Base-by-base conservation (phyloP, 495 filamentous ascomycete species). In the Penicillium verhagenii region DNA sequence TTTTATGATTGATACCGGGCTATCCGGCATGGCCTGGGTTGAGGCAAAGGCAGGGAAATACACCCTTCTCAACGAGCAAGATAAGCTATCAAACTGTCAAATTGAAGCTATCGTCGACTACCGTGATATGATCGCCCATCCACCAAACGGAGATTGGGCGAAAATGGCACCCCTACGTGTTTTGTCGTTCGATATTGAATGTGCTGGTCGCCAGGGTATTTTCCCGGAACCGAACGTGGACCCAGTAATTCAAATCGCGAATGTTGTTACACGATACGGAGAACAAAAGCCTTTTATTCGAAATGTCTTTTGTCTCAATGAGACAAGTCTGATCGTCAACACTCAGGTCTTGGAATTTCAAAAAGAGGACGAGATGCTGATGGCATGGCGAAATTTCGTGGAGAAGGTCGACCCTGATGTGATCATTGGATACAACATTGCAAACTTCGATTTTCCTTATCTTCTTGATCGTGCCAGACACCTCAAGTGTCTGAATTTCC, bases 401-500 rank as follows among this genome's bases (percentile, higher is more conserved):
- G 80, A 92, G 44, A 86, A 90, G 65, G 94, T 94, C 2, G 94
- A 99, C 61, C 93, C 94, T 0, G 94, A 99, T 71, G 86, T 99
- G 24, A 97, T 99, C 63, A 99, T 94, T 55, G 94, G 94, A 40
- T 99, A 99, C 82, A 99, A 99, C 68, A 97, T 96, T 73, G 78
- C 89, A 61, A 99, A 99, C 72, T 99, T 99, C 74, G 94, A 99
- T 73, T 96, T 99, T 60, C 92, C 94, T 3, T 99, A 99, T 65
- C 82, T 99, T 4, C 80, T 99, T 18, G 89, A 96, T 23, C 85
- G 94, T 18, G 94, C 94, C 18, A 89, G 84, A 53, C 84, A 95
- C 63, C 75, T 99, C 10, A 93, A 92, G 53, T 83, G 86, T 47
- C 58, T 53, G 0, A 73, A 74, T 0, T 99, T 99, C 56, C 86